These are phyloP conservation scores for Chlorella vulgaris DNA, from an alignment of 139 green algal species.

Conservation along the genomic window DNA sequence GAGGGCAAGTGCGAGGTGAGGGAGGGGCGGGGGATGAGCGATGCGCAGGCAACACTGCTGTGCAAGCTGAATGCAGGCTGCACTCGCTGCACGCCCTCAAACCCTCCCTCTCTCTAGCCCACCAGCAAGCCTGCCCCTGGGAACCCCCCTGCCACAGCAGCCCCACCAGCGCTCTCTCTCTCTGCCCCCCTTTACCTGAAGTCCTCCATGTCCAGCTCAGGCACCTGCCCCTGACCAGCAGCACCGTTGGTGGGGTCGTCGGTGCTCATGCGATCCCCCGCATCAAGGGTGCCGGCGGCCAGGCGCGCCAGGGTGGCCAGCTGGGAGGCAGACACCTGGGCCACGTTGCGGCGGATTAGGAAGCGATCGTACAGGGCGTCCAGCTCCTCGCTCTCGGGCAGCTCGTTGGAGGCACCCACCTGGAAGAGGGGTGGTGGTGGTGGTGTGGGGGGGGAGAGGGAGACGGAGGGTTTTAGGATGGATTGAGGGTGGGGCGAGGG, in stretches of 20 bases:
- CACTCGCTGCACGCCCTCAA: neutral
- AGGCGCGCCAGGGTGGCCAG: conserved; percentile 71
- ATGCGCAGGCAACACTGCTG: no score
- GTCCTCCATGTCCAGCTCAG: conserved; percentile 59
- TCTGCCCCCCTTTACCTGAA: conserved; percentile 51
- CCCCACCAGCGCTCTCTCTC: neutral
- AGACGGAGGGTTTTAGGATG: no score
- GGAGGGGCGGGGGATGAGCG: no score
- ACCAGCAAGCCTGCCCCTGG: neutral
- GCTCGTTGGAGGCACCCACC: conserved; percentile 94
- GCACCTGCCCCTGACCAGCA: conserved; percentile 10
- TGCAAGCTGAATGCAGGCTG: no score
- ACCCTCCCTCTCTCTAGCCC: neutral
- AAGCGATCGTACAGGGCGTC: conserved; percentile 97
- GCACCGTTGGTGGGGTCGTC: neutral
- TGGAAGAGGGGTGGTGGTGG: conserved; percentile 36
- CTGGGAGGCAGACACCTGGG: conserved; percentile 62
- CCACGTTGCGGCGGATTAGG: conserved; percentile 71
- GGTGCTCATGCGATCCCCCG: conserved; percentile 3
- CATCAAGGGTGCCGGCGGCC: conserved; percentile 62
- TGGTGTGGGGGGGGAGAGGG: neutral
- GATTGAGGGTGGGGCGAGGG: no score
- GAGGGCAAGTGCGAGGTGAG: no score
- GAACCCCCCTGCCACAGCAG: neutral
- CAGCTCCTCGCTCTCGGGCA: conserved; percentile 94